These are phyloP conservation scores for Trichomonas vaginalis DNA, from an alignment of 208 protist genomes.

Conservation along the genomic window DNA sequence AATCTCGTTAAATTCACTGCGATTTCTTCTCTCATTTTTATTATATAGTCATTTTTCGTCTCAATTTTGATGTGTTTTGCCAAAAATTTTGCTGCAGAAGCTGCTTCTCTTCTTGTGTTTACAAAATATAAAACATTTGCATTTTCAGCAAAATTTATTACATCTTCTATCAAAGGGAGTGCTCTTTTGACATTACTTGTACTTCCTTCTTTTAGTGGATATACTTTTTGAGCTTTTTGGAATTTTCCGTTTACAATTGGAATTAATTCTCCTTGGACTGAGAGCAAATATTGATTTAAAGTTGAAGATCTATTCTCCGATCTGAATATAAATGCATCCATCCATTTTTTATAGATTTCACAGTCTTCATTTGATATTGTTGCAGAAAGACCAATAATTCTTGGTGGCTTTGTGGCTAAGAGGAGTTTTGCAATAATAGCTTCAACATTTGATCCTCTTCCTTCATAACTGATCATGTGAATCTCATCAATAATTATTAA, in stretches of 20 bases:
- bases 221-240: neutral
- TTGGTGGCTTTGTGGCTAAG: neutral
- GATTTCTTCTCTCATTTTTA: neutral
- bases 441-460: neutral
- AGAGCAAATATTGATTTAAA: neutral
- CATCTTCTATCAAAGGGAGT: neutral
- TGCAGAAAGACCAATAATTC: neutral
- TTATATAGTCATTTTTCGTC: neutral
- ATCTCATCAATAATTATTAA: neutral
- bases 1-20: neutral
- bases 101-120: neutral
- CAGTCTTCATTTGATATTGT: neutral
- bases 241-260: neutral
- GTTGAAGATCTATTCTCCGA: neutral
- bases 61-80: neutral
- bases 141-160: neutral
- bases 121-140: neutral
- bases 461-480: neutral
- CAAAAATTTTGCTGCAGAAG: neutral
- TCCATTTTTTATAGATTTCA: neutral
- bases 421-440: neutral
- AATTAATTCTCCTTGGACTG: neutral
- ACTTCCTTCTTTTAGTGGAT: neutral
- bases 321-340: neutral
- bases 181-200: neutral